A percentile compares a stretch with the other conserved stretches of the same genome.
phyloP scores from a whole-genome alignment of 1,284 basidiomycete genomes.

The Pholiota adiposa region DNA sequence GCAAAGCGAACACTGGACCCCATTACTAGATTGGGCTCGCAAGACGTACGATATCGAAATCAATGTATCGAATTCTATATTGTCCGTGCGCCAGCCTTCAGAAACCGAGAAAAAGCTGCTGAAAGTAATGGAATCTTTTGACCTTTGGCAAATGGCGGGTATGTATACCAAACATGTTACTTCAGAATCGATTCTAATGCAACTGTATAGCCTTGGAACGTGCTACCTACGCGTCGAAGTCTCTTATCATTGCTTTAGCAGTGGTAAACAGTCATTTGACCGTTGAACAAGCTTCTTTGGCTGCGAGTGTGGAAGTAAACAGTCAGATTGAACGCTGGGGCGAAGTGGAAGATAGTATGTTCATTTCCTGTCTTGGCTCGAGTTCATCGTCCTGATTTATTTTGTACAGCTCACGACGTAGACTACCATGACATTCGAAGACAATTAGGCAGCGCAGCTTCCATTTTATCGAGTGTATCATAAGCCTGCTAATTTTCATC shows the following conservation, averaged over 20 bases:
- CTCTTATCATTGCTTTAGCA: conserved; percentile 88
- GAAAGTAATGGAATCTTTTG: conserved; percentile 62
- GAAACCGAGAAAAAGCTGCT: conserved; percentile 68
- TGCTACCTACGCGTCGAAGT: conserved; percentile 89
- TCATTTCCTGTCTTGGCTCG: conserved; percentile 3
- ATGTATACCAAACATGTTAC: conserved; percentile 29
- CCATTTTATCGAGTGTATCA: conserved; percentile 42
- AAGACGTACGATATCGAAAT: conserved; percentile 72
- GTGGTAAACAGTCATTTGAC: conserved; percentile 78
- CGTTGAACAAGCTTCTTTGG: conserved; percentile 85
- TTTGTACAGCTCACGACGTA: conserved; percentile 84
- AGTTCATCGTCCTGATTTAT: conserved; percentile 1
- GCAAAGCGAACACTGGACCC: conserved; percentile 91
- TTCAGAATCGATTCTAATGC: neutral
- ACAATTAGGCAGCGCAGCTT: conserved; percentile 80
- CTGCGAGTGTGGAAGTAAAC: conserved; percentile 91
- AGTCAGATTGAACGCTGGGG: conserved; percentile 98
- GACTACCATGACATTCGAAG: conserved; percentile 93
- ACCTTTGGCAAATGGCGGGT: conserved; percentile 90
- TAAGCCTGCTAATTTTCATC: conserved; percentile 5
- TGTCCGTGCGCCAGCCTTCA: conserved; percentile 68
- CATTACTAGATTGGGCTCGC: conserved; percentile 82
- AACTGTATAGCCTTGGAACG: conserved; percentile 86
- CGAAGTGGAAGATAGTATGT: conserved; percentile 97
- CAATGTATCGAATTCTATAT: conserved; percentile 68